A percentile compares a stretch with the other conserved stretches of the same genome.
Conservation (phyloP, 768 basidiomycete species). For the Russula sp. region DNA sequence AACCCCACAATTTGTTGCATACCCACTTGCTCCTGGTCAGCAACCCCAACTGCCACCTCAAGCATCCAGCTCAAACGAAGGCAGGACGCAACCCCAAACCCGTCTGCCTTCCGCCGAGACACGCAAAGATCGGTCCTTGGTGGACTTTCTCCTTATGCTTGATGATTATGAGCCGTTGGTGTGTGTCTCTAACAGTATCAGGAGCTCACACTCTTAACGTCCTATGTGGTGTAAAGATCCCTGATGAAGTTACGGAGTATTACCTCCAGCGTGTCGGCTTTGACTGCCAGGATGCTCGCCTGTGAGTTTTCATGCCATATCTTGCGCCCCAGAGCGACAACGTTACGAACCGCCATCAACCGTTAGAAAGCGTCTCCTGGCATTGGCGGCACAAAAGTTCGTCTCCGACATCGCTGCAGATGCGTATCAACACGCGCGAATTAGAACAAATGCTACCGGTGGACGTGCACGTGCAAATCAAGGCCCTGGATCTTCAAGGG, state of each 20-base stretch:
- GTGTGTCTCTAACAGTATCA: constrained; percentile 33
- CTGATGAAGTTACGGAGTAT: constrained; percentile 96
- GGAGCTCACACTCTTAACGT: background rate
- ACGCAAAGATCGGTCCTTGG: constrained; percentile 83
- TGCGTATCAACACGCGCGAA: constrained; percentile 96
- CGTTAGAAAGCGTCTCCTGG: constrained; percentile 84
- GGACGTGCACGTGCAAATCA: constrained; percentile 66
- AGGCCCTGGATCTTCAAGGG: constrained; percentile 63
- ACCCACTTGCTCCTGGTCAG: constrained; percentile 29
- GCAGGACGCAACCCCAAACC: constrained; percentile 43
- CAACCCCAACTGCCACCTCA: constrained; percentile 30
- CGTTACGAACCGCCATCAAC: constrained; percentile 13
- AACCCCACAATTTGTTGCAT: constrained; percentile 28
- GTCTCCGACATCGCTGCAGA: constrained; percentile 95
- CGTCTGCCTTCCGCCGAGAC: constrained; percentile 77
- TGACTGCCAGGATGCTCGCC: constrained; percentile 88
- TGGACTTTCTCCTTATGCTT: constrained; percentile 92
- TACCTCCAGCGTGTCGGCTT: constrained; percentile 96
- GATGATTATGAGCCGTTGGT: constrained; percentile 97
- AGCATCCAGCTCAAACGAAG: constrained; percentile 22
- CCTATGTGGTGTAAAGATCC: constrained; percentile 56
- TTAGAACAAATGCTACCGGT: constrained; percentile 82
- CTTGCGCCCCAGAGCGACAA: background rate
- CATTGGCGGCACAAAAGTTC: constrained; percentile 96
- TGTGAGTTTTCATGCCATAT: constrained; percentile 52